These are phyloP conservation scores for Asterella californica DNA, from an alignment of 225 moss, liverwort and hornwort genomes.

Conservation along the genomic window DNA sequence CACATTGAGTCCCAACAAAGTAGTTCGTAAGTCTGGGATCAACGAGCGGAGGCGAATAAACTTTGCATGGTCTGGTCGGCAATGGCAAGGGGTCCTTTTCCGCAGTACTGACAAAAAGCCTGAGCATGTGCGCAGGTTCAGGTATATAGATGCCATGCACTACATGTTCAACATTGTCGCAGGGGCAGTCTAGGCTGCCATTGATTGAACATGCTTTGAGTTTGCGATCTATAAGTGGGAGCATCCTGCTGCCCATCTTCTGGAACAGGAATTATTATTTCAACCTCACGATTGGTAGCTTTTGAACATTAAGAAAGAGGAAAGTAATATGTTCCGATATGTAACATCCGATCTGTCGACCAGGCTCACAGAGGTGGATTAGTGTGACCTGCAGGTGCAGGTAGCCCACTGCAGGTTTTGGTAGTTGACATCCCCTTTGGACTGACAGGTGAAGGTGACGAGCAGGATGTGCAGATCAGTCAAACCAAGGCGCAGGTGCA, in stretches of 20 bases:
- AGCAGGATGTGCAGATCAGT: conserved; percentile 89
- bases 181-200: conserved; percentile 99
- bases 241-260: conserved; percentile 82
- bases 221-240: conserved; percentile 95
- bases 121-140: conserved; percentile 99
- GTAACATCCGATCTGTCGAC: conserved; percentile 59
- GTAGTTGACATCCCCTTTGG: conserved; percentile 98
- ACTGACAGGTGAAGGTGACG: conserved; percentile 99
- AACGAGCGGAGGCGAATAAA: conserved; percentile 31
- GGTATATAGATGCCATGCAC: conserved; percentile 99
- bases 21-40: conserved; percentile 18
- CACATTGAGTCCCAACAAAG: not conserved
- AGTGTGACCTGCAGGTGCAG: conserved; percentile 99
- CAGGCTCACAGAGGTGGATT: conserved; percentile 91
- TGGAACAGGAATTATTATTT: conserved; percentile 69
- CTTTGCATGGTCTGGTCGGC: conserved; percentile 18
- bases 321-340: conserved; percentile 51
- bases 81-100: conserved; percentile 46
- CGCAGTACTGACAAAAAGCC: conserved; percentile 96
- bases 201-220: conserved; percentile 97
- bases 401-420: conserved; percentile 83
- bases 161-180: conserved; percentile 87
- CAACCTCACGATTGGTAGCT: conserved; percentile 43
- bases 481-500: conserved; percentile 58
- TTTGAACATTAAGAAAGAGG: conserved; percentile 65